Evolutionary conservation across 257 asterid genomes (phyloP).

Genomic region (Fraxinus americana): DNA sequence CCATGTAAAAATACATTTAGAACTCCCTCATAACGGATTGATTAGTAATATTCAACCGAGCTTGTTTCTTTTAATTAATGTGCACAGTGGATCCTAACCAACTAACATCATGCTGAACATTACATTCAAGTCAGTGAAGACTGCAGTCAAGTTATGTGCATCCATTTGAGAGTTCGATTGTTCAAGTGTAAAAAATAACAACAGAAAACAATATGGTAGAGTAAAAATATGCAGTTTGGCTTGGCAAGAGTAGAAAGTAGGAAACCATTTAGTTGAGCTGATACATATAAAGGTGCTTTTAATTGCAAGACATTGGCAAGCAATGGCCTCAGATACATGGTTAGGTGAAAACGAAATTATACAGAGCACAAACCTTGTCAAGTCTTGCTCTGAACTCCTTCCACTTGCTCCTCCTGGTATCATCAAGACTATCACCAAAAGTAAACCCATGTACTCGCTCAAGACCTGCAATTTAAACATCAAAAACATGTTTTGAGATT

Average conservation of each 20-base stretch:
- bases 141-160: not conserved
- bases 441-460: constrained; percentile 86
- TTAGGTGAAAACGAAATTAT: not conserved
- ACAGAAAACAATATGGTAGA: not conserved
- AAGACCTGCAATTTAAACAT: constrained; percentile 58
- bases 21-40: not conserved
- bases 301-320: constrained; percentile 9
- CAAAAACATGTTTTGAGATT: constrained; percentile 13
- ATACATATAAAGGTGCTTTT: not conserved
- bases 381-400: constrained; percentile 65
- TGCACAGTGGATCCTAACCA: not conserved
- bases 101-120: not conserved
- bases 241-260: not conserved
- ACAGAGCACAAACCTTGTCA: constrained; percentile 52
- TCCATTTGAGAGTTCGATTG: not conserved
- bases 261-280: not conserved
- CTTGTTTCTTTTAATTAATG: too few species aligned
- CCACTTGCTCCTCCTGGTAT: constrained; percentile 68
- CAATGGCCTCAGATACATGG: not conserved
- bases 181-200: not conserved
- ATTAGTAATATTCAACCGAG: too few species aligned
- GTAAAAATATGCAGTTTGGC: not conserved
- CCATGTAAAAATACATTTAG: too few species aligned
- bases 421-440: constrained; percentile 90
- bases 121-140: not conserved